Evolutionary conservation across 495 filamentous ascomycete genomes (phyloP).

Genomic region (Geopyxis carbonaria): DNA sequence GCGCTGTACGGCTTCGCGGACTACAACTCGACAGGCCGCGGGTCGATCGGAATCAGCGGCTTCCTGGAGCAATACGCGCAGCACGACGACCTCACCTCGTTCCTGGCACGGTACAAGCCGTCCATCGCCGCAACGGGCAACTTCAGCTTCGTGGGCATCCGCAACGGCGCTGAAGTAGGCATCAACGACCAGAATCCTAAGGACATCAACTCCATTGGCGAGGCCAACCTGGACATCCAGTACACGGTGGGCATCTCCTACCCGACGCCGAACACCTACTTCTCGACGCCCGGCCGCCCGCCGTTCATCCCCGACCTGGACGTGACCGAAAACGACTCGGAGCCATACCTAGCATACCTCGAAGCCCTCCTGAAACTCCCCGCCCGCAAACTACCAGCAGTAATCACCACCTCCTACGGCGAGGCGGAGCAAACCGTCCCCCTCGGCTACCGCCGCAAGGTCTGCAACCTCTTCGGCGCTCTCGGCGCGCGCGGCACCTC

Average conservation of each 20-base stretch:
- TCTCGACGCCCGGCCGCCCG: slow-evolving; percentile 48
- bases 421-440: slow-evolving; percentile 51
- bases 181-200: slow-evolving; percentile 33
- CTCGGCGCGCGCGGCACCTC: slow-evolving; percentile 57
- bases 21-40: slow-evolving; percentile 26
- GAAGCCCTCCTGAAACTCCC: slow-evolving; percentile 44
- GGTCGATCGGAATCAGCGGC: slow-evolving; percentile 48
- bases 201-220: slow-evolving; percentile 29
- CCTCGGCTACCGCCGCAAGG: slow-evolving; percentile 39
- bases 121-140: slow-evolving; percentile 32
- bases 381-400: slow-evolving; percentile 49
- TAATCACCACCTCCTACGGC: slow-evolving; percentile 59
- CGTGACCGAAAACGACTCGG: slow-evolving; percentile 39
- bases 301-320: slow-evolving; percentile 37
- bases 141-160: slow-evolving; percentile 44
- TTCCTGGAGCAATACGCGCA: slow-evolving; percentile 52
- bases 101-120: slow-evolving; percentile 37
- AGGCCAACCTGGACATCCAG: slow-evolving; percentile 59
- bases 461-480: slow-evolving; percentile 57
- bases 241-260: slow-evolving; percentile 47
- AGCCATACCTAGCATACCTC: slow-evolving; percentile 72
- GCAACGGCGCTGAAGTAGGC: no score
- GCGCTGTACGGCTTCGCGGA: slow-evolving; percentile 42
- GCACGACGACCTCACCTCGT: slow-evolving; percentile 38
- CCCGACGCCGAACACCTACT: slow-evolving; percentile 42